Evolutionary conservation across 768 basidiomycete genomes (phyloP), one percentile per base, ranked within the genome.

Genomic region (Hericium alpestre): DNA sequence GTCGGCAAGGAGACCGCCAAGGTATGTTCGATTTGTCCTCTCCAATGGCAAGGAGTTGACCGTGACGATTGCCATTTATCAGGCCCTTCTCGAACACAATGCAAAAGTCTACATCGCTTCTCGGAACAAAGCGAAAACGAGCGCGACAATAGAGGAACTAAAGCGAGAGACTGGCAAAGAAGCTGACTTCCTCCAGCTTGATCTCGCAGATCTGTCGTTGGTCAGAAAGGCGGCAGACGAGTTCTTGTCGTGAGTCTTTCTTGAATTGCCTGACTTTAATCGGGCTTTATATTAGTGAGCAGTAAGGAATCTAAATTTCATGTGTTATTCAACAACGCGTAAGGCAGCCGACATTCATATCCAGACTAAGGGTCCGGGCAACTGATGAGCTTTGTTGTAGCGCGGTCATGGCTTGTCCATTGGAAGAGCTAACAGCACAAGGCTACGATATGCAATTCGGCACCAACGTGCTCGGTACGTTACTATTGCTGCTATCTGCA

Each of bases 361-460:
- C n/a, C n/a, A n/a, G n/a, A n/a, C n/a, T n/a, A n/a, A n/a, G n/a
- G n/a, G n/a, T n/a, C n/a, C n/a, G n/a, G n/a, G n/a, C n/a, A n/a
- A n/a, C n/a, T n/a, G n/a, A n/a, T n/a, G n/a, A n/a, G n/a, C n/a
- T n/a, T n/a, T n/a, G n/a, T n/a, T n/a, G n/a, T n/a, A n/a, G n/a
- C n/a, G 58, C 60, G 18, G 51, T 59, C 40, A 56, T 58, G 57
- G 47, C 47, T 4, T 39, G 57, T 1, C 56, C 60, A 0, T n/a
- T 58, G 3, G 60, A 58, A 2, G 27, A 10, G 13, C 23, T 59
- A 18, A 64, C 63, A 8, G 46, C 20, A 2, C 61, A 65, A 22
- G 60, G 51, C 1, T 63, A 54, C 40, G 65, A 68, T 48, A 38
- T 65, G 22, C 65, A 55, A 27, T 59, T 60, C 23, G 61, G 50